A percentile compares a stretch with the other conserved stretches of the same genome.
These are phyloP conservation scores for Epichloe uncinata DNA, from an alignment of 2,329 filamentous ascomycete genomes.

Conservation along the genomic window DNA sequence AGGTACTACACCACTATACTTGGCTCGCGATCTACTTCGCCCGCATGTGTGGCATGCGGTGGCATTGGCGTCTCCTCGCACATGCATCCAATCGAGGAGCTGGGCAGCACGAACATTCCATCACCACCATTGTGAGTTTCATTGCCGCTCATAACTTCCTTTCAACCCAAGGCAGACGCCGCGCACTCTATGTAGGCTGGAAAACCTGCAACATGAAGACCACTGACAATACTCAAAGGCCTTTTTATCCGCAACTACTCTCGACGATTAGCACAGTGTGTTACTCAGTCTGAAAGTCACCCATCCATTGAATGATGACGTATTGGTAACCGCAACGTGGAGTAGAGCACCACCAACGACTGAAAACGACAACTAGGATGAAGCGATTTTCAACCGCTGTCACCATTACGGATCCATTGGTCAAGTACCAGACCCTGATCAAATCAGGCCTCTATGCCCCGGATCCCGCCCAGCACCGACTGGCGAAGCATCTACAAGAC, in stretches of 20 bases:
- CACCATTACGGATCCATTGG: constrained; percentile 57
- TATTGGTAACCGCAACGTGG: neutral
- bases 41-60: neutral
- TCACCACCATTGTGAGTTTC: neutral
- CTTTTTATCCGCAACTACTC: too few relatives aligned
- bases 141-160: neutral
- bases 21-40: too few relatives aligned
- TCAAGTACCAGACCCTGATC: constrained; percentile 61
- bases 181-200: too few relatives aligned
- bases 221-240: too few relatives aligned
- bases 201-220: too few relatives aligned
- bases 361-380: constrained; percentile 9
- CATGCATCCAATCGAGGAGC: neutral
- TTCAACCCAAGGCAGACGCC: too few relatives aligned
- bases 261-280: too few relatives aligned
- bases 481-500: constrained; percentile 65
- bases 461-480: constrained; percentile 58
- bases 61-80: neutral
- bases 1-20: neutral
- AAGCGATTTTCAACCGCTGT: constrained; percentile 33
- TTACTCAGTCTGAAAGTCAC: neutral
- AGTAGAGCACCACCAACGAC: neutral
- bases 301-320: neutral
- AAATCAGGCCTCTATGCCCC: constrained; percentile 52
- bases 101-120: neutral